A percentile compares a stretch with the other conserved stretches of the same genome.
Conservation (phyloP, 768 basidiomycete genomes). For the Boletus sp. region DNA sequence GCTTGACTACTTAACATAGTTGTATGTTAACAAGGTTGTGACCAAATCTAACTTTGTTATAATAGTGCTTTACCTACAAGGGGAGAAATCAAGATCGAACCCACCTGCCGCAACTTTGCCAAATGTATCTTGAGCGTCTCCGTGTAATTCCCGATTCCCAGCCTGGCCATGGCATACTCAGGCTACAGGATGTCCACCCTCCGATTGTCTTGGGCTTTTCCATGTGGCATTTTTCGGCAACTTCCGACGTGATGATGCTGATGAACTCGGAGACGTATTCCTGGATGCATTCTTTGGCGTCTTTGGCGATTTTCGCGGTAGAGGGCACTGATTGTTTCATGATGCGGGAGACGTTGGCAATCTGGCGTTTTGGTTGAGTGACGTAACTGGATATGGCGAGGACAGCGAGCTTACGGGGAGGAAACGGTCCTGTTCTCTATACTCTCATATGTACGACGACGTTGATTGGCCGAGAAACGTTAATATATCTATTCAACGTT, state of each 20-base stretch:
- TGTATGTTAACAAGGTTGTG: no score
- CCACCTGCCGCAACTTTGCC: constrained; percentile 81
- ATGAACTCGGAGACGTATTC: constrained; percentile 99
- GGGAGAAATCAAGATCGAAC: neutral
- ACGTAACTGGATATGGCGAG: neutral
- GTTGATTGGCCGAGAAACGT: constrained; percentile 17
- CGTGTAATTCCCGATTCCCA: constrained; percentile 94
- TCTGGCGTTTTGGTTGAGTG: constrained; percentile 39
- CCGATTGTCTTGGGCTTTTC: constrained; percentile 99
- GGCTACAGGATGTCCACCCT: constrained; percentile 88
- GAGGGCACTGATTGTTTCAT: constrained; percentile 92
- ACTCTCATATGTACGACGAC: constrained; percentile 51
- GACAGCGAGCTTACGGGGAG: constrained; percentile 58
- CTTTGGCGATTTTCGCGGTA: constrained; percentile 88
- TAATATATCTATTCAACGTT: constrained; percentile 8
- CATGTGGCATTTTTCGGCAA: constrained; percentile 88
- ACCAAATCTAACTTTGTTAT: no score
- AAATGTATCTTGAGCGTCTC: constrained; percentile 92
- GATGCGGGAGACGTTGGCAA: constrained; percentile 96
- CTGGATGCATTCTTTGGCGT: constrained; percentile 98
- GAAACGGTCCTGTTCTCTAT: constrained; percentile 92
- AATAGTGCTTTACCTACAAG: no score
- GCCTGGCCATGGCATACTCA: constrained; percentile 78
- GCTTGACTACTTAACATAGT: no score
- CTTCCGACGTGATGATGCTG: constrained; percentile 95